These are phyloP conservation scores for Fonsecaea monophora DNA, from an alignment of 2,329 filamentous ascomycete genomes.

Conservation along the genomic window DNA sequence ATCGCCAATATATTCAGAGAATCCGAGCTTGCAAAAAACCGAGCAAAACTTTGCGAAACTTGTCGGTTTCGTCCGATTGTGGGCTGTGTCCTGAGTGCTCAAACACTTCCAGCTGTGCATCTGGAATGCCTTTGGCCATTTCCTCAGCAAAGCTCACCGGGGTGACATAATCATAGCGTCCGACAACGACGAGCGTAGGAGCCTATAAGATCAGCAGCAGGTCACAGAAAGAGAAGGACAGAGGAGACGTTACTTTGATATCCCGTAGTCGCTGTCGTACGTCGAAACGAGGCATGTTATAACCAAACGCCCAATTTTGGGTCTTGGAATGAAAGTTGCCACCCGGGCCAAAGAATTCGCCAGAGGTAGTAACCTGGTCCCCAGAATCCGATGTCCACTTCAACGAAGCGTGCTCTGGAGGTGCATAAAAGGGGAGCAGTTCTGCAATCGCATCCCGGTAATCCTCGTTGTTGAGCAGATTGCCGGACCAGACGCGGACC, in stretches of 20 bases:
- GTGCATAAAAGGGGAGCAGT: constrained; percentile 21
- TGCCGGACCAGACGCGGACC: constrained; percentile 29
- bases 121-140: constrained; percentile 15
- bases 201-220: constrained; percentile 3
- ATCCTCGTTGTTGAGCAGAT: constrained; percentile 20
- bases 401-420: constrained; percentile 6
- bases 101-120: constrained; percentile 25
- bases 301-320: constrained; percentile 27
- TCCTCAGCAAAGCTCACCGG: constrained; percentile 16
- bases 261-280: constrained; percentile 20
- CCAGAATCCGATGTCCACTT: neutral
- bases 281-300: constrained; percentile 27
- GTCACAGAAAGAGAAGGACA: neutral
- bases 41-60: constrained; percentile 15
- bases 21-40: constrained; percentile 21
- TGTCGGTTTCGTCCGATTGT: constrained; percentile 25
- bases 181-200: constrained; percentile 26
- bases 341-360: constrained; percentile 2
- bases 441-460: constrained; percentile 17
- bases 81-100: constrained; percentile 30
- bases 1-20: neutral
- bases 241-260: constrained; percentile 19
- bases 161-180: constrained; percentile 28
- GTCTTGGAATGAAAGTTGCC: constrained; percentile 19
- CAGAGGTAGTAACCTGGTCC: neutral